Evolutionary conservation across 2,329 filamentous ascomycete species (phyloP), one percentile per base, ranked within the genome.

Genomic region (Colletotrichum sp.): DNA sequence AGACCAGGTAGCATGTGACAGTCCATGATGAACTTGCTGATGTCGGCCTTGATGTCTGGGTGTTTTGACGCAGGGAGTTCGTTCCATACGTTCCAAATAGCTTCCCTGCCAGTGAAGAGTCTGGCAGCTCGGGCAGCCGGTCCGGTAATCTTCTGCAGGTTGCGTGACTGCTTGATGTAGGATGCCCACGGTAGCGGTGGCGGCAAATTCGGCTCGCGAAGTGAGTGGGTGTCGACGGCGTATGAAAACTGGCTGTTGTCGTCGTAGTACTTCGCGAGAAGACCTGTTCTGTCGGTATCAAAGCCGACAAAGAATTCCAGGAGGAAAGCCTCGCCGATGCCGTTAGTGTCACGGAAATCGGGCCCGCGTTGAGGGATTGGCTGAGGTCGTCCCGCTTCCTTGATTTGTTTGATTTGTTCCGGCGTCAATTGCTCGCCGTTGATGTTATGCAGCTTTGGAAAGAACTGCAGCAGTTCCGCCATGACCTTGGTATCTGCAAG

Each of bases 1-100:
- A 97, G 88, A 38, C 93, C 92, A 3, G 93, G 91, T 38, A 96
- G 87, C 18, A 93, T 90, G 79, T 95, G 93, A 78, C 95, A 96
- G 84, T 98, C 95, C 81, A 98, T 92, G 68, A 95, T 91, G 89
- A 95, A 98, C 79, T 96, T 94, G 80, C 91, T 88, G 15, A 92
- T 85, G 62, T 95, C 91, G 2, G 89, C 85, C 65, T 89, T 87
- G 77, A 97, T 90, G 80, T 94, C 90, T 2, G 95, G 93, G 82
- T 98, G 96, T 60, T 90, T 91, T 10, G 95, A 96, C 55, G 87
- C 85, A 1, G 96, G 96, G 5, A 98, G 88, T 5, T 86, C 86
- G 70, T 90, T 89, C 93, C 95, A 97, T 21, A 92, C 83, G 71
- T 93, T 89, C 66, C 89, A 87, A 75, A 98, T 96, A 58, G 90